Base-by-base conservation (phyloP, 441 rosid species). In the Gossypium trilobum region DNA sequence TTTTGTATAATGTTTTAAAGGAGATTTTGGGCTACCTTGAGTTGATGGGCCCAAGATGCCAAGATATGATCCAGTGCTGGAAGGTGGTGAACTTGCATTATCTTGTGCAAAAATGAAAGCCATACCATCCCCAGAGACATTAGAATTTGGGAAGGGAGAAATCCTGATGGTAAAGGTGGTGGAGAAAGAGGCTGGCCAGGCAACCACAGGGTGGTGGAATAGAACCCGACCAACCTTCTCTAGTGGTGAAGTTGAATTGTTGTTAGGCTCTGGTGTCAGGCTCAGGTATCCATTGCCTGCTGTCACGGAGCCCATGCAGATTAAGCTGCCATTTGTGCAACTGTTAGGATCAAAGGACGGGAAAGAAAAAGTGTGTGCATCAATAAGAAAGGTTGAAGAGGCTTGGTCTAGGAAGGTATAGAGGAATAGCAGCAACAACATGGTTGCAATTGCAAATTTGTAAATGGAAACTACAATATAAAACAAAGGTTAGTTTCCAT, bases 21-120 rank as follows among this genome's bases (percentile, higher is more conserved):
- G n/a, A 57, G 14, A 55, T 19, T 57, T 70, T 14, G 61, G n/a
- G 19, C 39, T 19, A 46, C 81, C 81, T 77, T 66, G 54, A 54
- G 81, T 78, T 13, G 77, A 66, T 17, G 56, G 29, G 62, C 80
- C 79, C 77, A 84, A 67, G 71, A 84, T 75, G 44, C 87, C 87
- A 64, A 84, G 74, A 50, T 72, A 79, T 0, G 80, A 80, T 23
- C 85, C 85, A 13, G 9, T 2, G 80, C 85, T 79, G 1, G 11
- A 6, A 3, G 73, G 66, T 0, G 81, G 85, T 19, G 83, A 74
- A 19, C 75, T 29, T 6, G 20, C 52, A 31, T 74, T 20, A 52
- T 80, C 77, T 60, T 76, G 79, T 0, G 83, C 76, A 16, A 81
- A 55, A 29, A 84, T 54, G 51, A 84, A 84, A 5, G 83, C 71